phyloP scores from a whole-genome alignment of 768 basidiomycete genomes.

The Mycena latifolia region DNA sequence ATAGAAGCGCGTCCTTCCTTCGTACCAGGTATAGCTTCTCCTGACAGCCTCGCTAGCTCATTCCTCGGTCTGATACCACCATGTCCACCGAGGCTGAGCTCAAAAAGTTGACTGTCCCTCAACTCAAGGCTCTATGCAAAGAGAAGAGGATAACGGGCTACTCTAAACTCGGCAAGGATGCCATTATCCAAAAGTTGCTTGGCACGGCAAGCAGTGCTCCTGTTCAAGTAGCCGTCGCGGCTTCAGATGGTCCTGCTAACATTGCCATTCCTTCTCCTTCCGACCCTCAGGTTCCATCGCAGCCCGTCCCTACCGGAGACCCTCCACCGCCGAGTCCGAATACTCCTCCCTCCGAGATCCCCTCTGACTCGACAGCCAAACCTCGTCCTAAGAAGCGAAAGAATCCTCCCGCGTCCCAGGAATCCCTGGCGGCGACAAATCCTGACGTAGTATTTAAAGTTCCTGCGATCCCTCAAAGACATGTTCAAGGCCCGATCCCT shows the following conservation, averaged over 20 bases:
- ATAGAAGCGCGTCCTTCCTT: too few species aligned
- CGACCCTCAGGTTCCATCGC: not conserved
- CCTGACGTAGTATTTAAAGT: conserved; percentile 26
- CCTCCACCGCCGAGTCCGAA: not conserved
- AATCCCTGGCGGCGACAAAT: not conserved
- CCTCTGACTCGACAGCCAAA: conserved; percentile 47
- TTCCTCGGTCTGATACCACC: conserved; percentile 1
- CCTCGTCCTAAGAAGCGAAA: conserved; percentile 54
- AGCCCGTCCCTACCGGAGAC: not conserved
- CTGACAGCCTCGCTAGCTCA: too few species aligned
- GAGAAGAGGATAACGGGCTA: conserved; percentile 71
- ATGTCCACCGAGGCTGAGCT: conserved; percentile 43
- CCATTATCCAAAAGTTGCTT: conserved; percentile 65
- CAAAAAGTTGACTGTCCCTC: conserved; percentile 68
- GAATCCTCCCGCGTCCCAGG: not conserved
- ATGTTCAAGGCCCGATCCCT: conserved; percentile 1
- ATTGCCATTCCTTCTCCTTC: not conserved
- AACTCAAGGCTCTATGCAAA: conserved; percentile 78
- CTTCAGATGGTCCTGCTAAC: conserved; percentile 7
- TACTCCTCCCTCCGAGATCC: not conserved
- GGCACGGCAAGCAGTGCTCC: conserved; percentile 9
- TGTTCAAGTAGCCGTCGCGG: not conserved
- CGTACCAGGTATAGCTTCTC: too few species aligned
- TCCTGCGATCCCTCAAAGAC: conserved; percentile 26
- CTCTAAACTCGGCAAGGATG: conserved; percentile 73